Evolutionary conservation across 202 grass and related monocot species (phyloP).

Genomic region (Alloteropsis angusta): DNA sequence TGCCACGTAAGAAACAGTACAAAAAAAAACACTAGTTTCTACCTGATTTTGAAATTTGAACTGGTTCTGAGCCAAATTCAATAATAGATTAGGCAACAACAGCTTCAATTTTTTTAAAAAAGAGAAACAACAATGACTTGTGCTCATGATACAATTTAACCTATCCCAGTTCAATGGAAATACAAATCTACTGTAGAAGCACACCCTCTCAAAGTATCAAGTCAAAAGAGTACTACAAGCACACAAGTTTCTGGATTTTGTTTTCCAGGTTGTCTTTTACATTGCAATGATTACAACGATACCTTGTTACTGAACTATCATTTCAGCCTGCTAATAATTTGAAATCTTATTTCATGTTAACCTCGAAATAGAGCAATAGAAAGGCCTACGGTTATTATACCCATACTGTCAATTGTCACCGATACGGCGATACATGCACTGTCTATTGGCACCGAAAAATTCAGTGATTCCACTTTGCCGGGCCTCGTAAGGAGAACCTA

Average conservation of each 20-base stretch:
- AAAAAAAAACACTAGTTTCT: neutral
- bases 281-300: neutral
- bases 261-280: neutral
- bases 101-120: neutral
- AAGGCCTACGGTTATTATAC: neutral
- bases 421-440: no score
- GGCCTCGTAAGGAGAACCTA: neutral
- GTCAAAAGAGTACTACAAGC: neutral
- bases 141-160: neutral
- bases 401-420: neutral
- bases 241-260: neutral
- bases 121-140: neutral
- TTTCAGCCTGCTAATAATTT: slow-evolving; percentile 3
- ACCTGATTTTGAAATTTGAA: neutral
- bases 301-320: neutral
- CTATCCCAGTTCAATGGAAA: neutral
- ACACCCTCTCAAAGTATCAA: neutral
- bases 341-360: neutral
- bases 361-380: neutral
- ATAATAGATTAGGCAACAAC: neutral
- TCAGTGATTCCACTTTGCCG: neutral
- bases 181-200: neutral
- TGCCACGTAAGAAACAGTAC: neutral
- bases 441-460: neutral
- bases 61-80: neutral